A percentile compares a stretch with the other conserved stretches of the same genome.
Evolutionary conservation across 371 early-diverging fungal species (phyloP).

Genomic region (Mucor lusitanicus): DNA sequence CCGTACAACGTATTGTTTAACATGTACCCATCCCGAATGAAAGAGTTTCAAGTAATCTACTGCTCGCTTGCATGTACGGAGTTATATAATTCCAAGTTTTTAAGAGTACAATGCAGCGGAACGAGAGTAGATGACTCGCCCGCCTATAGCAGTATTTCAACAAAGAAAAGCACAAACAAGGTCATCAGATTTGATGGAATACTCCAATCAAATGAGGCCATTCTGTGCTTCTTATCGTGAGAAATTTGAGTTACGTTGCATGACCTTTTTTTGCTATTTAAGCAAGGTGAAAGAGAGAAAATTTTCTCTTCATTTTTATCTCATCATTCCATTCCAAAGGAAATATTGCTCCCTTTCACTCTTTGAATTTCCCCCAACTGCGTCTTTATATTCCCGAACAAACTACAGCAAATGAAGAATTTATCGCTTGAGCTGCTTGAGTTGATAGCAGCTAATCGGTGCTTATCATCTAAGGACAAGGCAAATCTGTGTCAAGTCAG

Average conservation of each 20-base stretch:
- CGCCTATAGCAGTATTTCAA: background rate
- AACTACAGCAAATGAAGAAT: constrained; percentile 19
- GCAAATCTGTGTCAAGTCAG: constrained; percentile 24
- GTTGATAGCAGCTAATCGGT: constrained; percentile 17
- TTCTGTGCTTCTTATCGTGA: constrained; percentile 14
- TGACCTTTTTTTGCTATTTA: background rate
- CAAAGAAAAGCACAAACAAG: background rate
- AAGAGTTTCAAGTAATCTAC: too few species aligned
- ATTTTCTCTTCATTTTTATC: background rate
- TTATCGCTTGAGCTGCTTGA: constrained; percentile 36
- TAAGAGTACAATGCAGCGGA: too few species aligned
- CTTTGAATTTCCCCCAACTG: constrained; percentile 3
- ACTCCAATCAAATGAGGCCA: constrained; percentile 7
- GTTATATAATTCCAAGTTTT: too few species aligned
- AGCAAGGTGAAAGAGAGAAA: background rate
- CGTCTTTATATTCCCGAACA: constrained; percentile 2
- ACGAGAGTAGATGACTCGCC: too few species aligned
- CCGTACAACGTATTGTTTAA: too few species aligned
- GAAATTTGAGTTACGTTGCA: constrained; percentile 6
- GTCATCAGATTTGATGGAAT: constrained; percentile 7
- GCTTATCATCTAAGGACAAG: constrained; percentile 15
- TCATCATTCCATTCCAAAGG: background rate
- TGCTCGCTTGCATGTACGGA: too few species aligned
- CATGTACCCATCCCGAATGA: too few species aligned
- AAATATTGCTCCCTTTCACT: background rate